A percentile compares a stretch with the other conserved stretches of the same genome.
These are phyloP conservation scores for Pseudovirgaria hyperparasitica DNA, from an alignment of 2,329 filamentous ascomycete species.

Conservation along the genomic window DNA sequence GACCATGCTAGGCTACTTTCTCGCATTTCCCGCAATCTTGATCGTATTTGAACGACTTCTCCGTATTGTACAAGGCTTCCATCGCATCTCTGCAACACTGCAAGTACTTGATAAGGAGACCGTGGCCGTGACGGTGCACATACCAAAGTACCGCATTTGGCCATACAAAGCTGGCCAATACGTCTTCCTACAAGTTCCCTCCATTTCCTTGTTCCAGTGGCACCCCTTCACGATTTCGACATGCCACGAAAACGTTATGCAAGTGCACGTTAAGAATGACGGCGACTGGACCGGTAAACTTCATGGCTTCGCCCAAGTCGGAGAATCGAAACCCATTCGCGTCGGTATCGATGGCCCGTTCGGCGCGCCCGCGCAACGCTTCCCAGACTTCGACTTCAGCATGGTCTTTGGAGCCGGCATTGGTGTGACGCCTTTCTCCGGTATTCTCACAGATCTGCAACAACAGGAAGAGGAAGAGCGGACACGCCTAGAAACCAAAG, in stretches of 20 bases:
- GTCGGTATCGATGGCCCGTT: slow-evolving; percentile 46
- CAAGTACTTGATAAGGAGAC: slow-evolving; percentile 41
- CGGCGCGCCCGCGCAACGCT: slow-evolving; percentile 45
- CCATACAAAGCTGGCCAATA: slow-evolving; percentile 45
- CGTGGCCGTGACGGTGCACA: slow-evolving; percentile 35
- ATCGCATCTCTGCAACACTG: slow-evolving; percentile 34
- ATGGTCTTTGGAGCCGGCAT: slow-evolving; percentile 46
- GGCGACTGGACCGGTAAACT: slow-evolving; percentile 43
- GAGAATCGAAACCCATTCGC: slow-evolving; percentile 26
- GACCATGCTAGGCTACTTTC: slow-evolving; percentile 45
- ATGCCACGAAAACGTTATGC: slow-evolving; percentile 39
- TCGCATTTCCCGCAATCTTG: slow-evolving; percentile 40
- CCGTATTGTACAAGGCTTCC: slow-evolving; percentile 36
- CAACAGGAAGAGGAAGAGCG: slow-evolving; percentile 27
- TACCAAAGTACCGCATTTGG: slow-evolving; percentile 38
- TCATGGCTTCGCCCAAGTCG: slow-evolving; percentile 28
- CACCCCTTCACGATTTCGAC: slow-evolving; percentile 47
- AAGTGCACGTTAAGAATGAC: slow-evolving; percentile 46
- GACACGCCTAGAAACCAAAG: slow-evolving; percentile 8
- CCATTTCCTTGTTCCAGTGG: slow-evolving; percentile 43
- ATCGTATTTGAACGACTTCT: slow-evolving; percentile 36
- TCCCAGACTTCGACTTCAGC: slow-evolving; percentile 44
- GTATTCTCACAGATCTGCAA: slow-evolving; percentile 43
- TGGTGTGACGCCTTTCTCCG: slow-evolving; percentile 45
- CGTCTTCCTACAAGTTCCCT: slow-evolving; percentile 42